These are phyloP conservation scores for Leptographium flavum DNA, from an alignment of 2,329 filamentous ascomycete genomes.

Conservation along the genomic window DNA sequence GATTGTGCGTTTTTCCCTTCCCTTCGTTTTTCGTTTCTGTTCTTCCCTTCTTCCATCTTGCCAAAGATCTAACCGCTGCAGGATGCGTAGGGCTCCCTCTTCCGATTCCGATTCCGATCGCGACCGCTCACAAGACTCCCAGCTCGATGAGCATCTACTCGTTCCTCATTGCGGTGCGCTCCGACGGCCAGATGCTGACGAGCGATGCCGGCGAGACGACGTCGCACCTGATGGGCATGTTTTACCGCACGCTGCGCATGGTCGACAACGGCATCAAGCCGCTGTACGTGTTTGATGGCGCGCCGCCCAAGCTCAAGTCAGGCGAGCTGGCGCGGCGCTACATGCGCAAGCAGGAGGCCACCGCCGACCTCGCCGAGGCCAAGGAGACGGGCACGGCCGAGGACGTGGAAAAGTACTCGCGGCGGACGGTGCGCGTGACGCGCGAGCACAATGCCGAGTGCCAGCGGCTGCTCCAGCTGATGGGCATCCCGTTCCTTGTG, in stretches of 20 bases:
- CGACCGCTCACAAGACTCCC: too few species aligned
- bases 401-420: conserved; percentile 95
- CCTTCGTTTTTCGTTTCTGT: too few species aligned
- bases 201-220: conserved; percentile 93
- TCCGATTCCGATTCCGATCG: too few species aligned
- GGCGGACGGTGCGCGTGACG: conserved; percentile 87
- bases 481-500: conserved; percentile 92
- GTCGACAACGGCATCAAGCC: conserved; percentile 99
- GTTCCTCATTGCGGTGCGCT: conserved; percentile 94
- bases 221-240: conserved; percentile 98
- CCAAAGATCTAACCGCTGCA: too few species aligned
- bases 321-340: conserved; percentile 94
- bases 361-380: conserved; percentile 80
- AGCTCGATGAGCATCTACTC: conserved; percentile 98
- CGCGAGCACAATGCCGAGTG: conserved; percentile 93
- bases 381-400: conserved; percentile 94
- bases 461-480: conserved; percentile 76
- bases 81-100: background rate
- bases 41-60: background rate
- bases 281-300: conserved; percentile 93
- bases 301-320: conserved; percentile 92
- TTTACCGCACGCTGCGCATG: conserved; percentile 95
- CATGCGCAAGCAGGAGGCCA: conserved; percentile 85
- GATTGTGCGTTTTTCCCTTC: conserved; percentile 49
- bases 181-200: conserved; percentile 90